Evolutionary conservation across 257 asterid genomes (phyloP).

Genomic region (Solanum clarkiae): DNA sequence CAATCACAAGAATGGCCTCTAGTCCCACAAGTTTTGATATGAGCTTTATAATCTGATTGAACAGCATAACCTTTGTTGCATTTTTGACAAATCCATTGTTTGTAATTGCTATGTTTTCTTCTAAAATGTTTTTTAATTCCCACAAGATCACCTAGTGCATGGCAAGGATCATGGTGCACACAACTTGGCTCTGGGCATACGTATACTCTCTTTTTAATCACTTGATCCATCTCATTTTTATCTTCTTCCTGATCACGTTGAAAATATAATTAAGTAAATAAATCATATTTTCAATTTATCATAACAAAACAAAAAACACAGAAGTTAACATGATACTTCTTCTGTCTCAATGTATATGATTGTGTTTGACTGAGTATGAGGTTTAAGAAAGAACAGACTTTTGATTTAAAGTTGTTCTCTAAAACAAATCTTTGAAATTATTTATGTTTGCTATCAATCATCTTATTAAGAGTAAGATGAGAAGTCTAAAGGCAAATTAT

Average conservation of each 20-base stretch:
- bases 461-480: not conserved
- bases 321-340: not conserved
- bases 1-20: slow-evolving; percentile 40
- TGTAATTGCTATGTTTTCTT: slow-evolving; percentile 26
- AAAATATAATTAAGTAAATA: not conserved
- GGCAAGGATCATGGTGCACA: slow-evolving; percentile 25
- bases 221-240: slow-evolving; percentile 1
- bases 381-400: not conserved
- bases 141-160: slow-evolving; percentile 32
- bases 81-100: slow-evolving; percentile 29
- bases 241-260: not conserved
- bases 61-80: slow-evolving; percentile 35
- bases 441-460: not conserved
- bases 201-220: slow-evolving; percentile 13
- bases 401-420: not conserved
- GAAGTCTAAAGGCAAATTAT: not conserved
- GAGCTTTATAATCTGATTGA: slow-evolving; percentile 37
- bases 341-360: not conserved
- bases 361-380: not conserved
- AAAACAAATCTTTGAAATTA: not conserved
- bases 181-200: slow-evolving; percentile 34
- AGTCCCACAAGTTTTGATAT: slow-evolving; percentile 36
- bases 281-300: not conserved
- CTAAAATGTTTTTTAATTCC: slow-evolving; percentile 35
- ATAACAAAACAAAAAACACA: not conserved